phyloP scores from a whole-genome alignment of 179 eudicot genomes.

The Vitellaria paradoxa region DNA sequence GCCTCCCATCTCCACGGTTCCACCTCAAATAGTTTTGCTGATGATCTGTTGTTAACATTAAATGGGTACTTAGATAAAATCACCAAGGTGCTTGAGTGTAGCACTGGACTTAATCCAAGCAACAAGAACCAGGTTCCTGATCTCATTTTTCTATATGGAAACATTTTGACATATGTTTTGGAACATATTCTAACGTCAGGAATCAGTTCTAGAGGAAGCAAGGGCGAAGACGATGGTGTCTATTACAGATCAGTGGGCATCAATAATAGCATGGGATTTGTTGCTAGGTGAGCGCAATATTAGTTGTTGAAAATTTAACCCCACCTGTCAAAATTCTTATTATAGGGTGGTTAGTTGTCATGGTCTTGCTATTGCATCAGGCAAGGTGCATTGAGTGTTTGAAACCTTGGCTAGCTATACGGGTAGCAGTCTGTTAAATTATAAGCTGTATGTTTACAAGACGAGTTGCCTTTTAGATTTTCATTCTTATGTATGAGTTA shows the following conservation, averaged over 20 bases:
- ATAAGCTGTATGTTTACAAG: not conserved
- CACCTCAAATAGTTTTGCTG: conserved; percentile 41
- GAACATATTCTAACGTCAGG: conserved; percentile 36
- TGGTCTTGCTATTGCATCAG: not conserved
- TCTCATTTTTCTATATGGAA: conserved; percentile 41
- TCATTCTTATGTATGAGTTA: not conserved
- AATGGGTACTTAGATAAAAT: conserved; percentile 43
- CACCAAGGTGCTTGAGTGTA: conserved; percentile 18
- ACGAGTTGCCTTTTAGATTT: not conserved
- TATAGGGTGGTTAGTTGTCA: not conserved
- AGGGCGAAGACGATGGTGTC: conserved; percentile 16
- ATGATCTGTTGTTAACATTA: conserved; percentile 43
- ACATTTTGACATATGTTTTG: conserved; percentile 42
- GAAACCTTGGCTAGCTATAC: conserved; percentile 7
- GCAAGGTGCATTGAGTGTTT: not conserved
- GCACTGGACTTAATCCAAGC: conserved; percentile 21
- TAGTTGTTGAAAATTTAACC: not conserved
- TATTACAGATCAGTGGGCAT: conserved; percentile 34
- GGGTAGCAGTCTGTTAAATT: not conserved
- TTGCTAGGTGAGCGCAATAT: conserved; percentile 47
- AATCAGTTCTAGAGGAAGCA: conserved; percentile 35
- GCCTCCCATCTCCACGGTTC: conserved; percentile 24
- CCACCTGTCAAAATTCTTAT: not conserved
- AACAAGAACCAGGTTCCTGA: conserved; percentile 19
- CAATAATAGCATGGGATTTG: conserved; percentile 39